Evolutionary conservation across 495 filamentous ascomycete species (phyloP), one percentile per base, ranked within the genome.

Genomic region (Hypoxylon trugodes): DNA sequence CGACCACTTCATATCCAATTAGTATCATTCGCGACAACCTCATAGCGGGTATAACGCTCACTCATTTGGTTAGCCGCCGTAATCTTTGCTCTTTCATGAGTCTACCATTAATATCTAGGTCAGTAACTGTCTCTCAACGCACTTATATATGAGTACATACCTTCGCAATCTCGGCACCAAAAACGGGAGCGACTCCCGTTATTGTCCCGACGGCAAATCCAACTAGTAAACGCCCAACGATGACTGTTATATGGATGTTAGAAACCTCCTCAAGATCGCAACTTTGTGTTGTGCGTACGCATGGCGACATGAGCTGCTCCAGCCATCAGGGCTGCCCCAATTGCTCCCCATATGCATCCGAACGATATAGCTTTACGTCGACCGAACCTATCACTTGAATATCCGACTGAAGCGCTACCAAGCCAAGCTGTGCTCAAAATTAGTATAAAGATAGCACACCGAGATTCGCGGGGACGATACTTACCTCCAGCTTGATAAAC

Each of bases 101-200:
- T 84, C 77, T 79, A 76, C 52, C 76, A 69, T 32, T 74, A 67
- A 66, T 75, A 18, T 7, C 9, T 16, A 8, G 59, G 18, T 76
- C 67, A 37, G 66, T 68, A 5, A 71, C 21, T 24, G 24, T 68
- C 54, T 0, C 69, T 71, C 7, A 72, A 68, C 30, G 71, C 69
- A 0, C 51, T 61, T 10, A 69, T 53, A 12, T 66, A 69, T 6
- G 69, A 67, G n/a, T 75, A 38, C 60, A 68, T 70, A 71, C 73
- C 77, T 79, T 82, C 12, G 59, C 49, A 49, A 66, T 75, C 51
- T 72, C 65, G 16, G 70, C 66, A 40, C 67, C 63, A 18, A 61
- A 83, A n/a, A 83, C 75, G 0, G 82, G 82, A 30, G 82, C 76
- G 13, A 77, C 77, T 0, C 80, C 77, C 0, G 82, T 82, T 65